These are phyloP conservation scores for Epichloe sibirici DNA, from an alignment of 2,329 filamentous ascomycete species.

Conservation along the genomic window DNA sequence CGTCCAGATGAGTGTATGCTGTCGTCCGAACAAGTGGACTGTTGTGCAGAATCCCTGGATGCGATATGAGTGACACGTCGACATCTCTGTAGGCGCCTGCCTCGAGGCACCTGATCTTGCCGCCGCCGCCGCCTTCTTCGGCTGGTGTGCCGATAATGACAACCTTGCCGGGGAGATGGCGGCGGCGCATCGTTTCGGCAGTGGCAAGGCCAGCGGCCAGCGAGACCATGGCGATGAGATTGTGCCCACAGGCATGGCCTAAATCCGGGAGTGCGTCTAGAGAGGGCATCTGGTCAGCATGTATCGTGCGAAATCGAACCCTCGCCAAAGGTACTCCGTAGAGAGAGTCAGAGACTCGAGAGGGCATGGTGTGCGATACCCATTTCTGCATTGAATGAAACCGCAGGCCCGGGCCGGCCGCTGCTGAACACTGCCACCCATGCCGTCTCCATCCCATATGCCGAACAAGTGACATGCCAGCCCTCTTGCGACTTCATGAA, in stretches of 20 bases:
- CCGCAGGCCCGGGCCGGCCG: slow-evolving; percentile 21
- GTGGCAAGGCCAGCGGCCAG: slow-evolving; percentile 34
- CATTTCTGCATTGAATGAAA: slow-evolving; percentile 30
- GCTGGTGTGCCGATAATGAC: slow-evolving; percentile 37
- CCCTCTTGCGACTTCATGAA: slow-evolving; percentile 22
- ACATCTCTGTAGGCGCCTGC: slow-evolving; percentile 24
- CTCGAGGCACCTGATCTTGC: slow-evolving; percentile 32
- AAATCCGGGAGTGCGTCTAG: slow-evolving; percentile 29
- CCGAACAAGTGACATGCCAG: slow-evolving; percentile 27
- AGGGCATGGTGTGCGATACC: slow-evolving; percentile 6
- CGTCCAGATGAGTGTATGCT: slow-evolving; percentile 35
- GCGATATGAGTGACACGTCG: slow-evolving; percentile 13
- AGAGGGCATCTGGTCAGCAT: not conserved
- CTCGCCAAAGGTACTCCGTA: too few species aligned
- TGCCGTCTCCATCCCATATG: slow-evolving; percentile 31
- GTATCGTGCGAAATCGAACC: not conserved
- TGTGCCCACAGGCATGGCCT: slow-evolving; percentile 43
- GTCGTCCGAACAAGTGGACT: slow-evolving; percentile 37
- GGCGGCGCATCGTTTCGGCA: slow-evolving; percentile 28
- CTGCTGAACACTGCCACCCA: slow-evolving; percentile 29
- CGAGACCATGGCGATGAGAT: slow-evolving; percentile 29
- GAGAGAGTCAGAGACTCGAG: too few species aligned
- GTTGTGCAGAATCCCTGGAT: slow-evolving; percentile 25
- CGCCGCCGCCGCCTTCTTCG: slow-evolving; percentile 32
- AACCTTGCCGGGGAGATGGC: slow-evolving; percentile 30